Percentiles rank a stretch among this genome's conserved stretches.
Conservation (phyloP, 2,329 filamentous ascomycete species). For the Pseudocercospora fijiensis region DNA sequence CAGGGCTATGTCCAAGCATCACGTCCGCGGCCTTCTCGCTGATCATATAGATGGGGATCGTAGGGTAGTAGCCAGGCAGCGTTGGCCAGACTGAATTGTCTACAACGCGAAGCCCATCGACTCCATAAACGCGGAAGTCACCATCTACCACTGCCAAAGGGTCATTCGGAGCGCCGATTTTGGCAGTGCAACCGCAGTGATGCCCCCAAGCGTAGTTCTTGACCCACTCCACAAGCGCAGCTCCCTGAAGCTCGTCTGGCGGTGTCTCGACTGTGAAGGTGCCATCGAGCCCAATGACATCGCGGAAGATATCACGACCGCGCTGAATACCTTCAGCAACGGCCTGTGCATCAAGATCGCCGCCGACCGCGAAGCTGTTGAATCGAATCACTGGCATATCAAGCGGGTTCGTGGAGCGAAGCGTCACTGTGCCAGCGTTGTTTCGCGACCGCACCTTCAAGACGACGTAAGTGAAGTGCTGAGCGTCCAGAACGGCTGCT, state of each 20-base stretch:
- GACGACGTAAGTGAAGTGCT: constrained; percentile 51
- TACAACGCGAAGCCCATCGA: constrained; percentile 58
- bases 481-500: constrained; percentile 46
- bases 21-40: constrained; percentile 63
- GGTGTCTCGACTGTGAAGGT: constrained; percentile 41
- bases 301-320: constrained; percentile 39
- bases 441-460: constrained; percentile 66
- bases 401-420: constrained; percentile 61
- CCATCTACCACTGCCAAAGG: constrained; percentile 57
- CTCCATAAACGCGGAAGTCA: constrained; percentile 58
- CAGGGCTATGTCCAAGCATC: constrained; percentile 56
- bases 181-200: constrained; percentile 56
- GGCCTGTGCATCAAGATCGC: constrained; percentile 39
- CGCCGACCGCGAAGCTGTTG: constrained; percentile 56
- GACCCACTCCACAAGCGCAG: constrained; percentile 50
- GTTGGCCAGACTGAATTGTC: constrained; percentile 60
- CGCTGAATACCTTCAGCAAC: constrained; percentile 57
- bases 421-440: constrained; percentile 58
- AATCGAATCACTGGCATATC: constrained; percentile 63
- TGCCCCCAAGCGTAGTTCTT: constrained; percentile 53
- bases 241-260: constrained; percentile 42
- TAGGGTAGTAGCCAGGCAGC: constrained; percentile 54
- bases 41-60: constrained; percentile 56
- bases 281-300: constrained; percentile 13
- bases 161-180: constrained; percentile 57